Base-by-base conservation (phyloP, 2,329 filamentous ascomycete genomes). In the Berkeleyomyces rouxiae region DNA sequence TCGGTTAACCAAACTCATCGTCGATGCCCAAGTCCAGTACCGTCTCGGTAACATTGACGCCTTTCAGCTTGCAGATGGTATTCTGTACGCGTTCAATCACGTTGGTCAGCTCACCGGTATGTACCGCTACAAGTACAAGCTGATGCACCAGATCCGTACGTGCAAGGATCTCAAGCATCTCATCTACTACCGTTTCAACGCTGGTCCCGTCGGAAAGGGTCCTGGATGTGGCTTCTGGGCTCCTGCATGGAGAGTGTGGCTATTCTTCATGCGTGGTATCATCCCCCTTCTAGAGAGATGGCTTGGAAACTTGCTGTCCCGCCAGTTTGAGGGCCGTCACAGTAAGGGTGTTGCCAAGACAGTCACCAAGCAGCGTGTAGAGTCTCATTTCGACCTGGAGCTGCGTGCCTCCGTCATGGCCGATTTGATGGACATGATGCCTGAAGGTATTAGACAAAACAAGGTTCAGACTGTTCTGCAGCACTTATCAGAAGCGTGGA, bases 361-460 rank as follows among this genome's bases (percentile, higher is more conserved):
- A 0, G 93, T 99, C 43, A 99, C 93, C 3, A 99, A 99, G 76
- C 93, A 99, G 75, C 89, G 93, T 76, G 93, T 99, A 4, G 93
- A 99, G 71, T 97, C 93, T 33, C 95, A 99, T 72, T 99, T 96
- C 70, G 93, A 99, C 74, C 80, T 99, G 63, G 93, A 99, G 74
- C 84, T 99, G 59, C 89, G 93, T 70, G 95, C 95, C 13, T 96
- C 93, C 0, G 93, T 99, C 67, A 99, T 99, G 92, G 90, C 92
- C 53, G 93, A 99, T 74, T 78, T 99, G 59, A 96, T 96, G 88
- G 93, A 99, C 70, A 99, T 99, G 95, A 99, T 99, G 93, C 93
- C 93, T 0, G 95, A 99, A 72, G 93, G 93, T 67, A 97, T 99
- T 77, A 96, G 96, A 74, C 93, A 99, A 72, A 99, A 93, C 78